A percentile compares a stretch with the other conserved stretches of the same genome.
phyloP scores from a whole-genome alignment of 2,329 filamentous ascomycete genomes.

The Dactylellina leptospora region DNA sequence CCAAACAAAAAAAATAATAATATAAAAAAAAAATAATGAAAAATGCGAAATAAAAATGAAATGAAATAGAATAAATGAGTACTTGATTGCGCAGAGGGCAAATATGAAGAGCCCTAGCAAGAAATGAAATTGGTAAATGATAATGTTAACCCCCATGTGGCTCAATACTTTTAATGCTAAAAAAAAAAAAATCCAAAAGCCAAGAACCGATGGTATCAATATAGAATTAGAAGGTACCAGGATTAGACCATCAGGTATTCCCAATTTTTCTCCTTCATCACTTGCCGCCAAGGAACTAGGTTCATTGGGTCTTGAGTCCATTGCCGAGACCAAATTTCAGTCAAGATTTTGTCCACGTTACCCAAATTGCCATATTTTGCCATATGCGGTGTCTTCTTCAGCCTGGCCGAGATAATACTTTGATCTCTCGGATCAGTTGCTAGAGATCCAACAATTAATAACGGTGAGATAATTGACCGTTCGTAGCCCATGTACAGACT shows the following conservation, averaged over 20 bases:
- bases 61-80: background rate
- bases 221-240: too few relatives aligned
- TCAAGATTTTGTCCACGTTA: constrained; percentile 50
- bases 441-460: constrained; percentile 46
- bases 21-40: background rate
- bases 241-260: constrained; percentile 51
- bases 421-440: constrained; percentile 20
- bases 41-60: background rate
- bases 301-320: constrained; percentile 22
- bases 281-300: constrained; percentile 39
- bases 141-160: background rate
- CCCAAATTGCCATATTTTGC: constrained; percentile 51
- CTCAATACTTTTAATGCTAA: background rate
- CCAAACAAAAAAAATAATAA: constrained; percentile 10
- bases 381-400: constrained; percentile 47
- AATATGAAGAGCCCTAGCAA: background rate
- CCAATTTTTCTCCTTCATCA: constrained; percentile 51
- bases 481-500: constrained; percentile 50
- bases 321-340: constrained; percentile 39
- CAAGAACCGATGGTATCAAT: too few relatives aligned
- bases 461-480: constrained; percentile 48
- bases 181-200: background rate
- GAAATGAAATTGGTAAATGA: background rate
- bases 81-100: background rate
- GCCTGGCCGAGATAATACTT: constrained; percentile 35